Evolutionary conservation across 164 flowering plant species (phyloP).

Genomic region (Nymphaea thermarum): DNA sequence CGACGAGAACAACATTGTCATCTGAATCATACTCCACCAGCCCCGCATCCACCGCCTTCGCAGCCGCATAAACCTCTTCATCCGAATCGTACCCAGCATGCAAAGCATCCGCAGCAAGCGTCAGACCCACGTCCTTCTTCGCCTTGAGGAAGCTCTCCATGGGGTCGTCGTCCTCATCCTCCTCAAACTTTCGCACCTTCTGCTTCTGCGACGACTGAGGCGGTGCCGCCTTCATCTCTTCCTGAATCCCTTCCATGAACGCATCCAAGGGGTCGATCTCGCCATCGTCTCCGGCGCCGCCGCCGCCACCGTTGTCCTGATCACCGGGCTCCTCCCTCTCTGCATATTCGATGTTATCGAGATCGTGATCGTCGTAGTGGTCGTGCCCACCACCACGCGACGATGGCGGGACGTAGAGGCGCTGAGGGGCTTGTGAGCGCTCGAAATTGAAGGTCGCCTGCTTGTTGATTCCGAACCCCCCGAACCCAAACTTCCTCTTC

Average conservation of each 20-base stretch:
- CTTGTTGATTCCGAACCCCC: constrained; percentile 85
- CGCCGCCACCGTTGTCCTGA: constrained; percentile 13
- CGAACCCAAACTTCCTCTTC: constrained; percentile 92
- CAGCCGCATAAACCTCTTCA: constrained; percentile 97
- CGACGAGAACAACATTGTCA: constrained; percentile 74
- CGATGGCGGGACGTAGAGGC: constrained; percentile 79
- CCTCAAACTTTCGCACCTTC: constrained; percentile 55
- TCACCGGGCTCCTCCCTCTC: constrained; percentile 20
- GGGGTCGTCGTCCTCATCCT: constrained; percentile 84
- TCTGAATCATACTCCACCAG: constrained; percentile 89
- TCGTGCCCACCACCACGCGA: constrained; percentile 45
- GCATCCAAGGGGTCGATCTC: constrained; percentile 95
- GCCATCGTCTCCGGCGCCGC: constrained; percentile 20
- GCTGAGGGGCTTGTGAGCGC: constrained; percentile 67
- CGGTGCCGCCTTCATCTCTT: constrained; percentile 62
- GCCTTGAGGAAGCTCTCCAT: constrained; percentile 82
- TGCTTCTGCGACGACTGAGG: constrained; percentile 43
- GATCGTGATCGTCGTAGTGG: constrained; percentile 57
- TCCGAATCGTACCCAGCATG: constrained; percentile 93
- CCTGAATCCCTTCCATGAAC: constrained; percentile 89
- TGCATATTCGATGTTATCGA: constrained; percentile 79
- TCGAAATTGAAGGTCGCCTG: constrained; percentile 82
- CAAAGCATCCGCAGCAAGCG: constrained; percentile 81
- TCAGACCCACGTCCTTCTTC: constrained; percentile 82
- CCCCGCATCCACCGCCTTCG: constrained; percentile 97